Percentiles rank a stretch among this genome's conserved stretches.
Evolutionary conservation across 2,329 filamentous ascomycete genomes (phyloP).

Genomic region (Endocalyx cinctus): DNA sequence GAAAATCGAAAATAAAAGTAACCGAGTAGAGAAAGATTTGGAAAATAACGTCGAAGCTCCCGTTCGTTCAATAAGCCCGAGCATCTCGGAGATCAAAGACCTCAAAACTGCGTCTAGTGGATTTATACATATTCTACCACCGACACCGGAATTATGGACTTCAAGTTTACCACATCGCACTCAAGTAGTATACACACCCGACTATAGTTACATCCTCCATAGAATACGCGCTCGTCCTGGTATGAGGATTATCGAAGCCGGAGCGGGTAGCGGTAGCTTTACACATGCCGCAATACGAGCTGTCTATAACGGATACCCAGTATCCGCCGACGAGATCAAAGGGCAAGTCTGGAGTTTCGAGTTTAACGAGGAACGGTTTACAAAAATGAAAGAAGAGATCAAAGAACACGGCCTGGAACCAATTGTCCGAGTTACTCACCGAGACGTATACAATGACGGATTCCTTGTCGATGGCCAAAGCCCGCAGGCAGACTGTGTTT

Average conservation of each 20-base stretch:
- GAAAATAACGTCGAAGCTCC: slow-evolving; percentile 28
- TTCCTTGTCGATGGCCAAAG: slow-evolving; percentile 60
- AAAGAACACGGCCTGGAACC: slow-evolving; percentile 59
- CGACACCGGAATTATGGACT: slow-evolving; percentile 80
- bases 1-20: slow-evolving; percentile 41
- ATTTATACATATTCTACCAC: slow-evolving; percentile 73
- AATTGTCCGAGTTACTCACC: slow-evolving; percentile 68
- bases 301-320: slow-evolving; percentile 68
- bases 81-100: too few species aligned
- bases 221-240: slow-evolving; percentile 71
- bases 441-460: slow-evolving; percentile 73
- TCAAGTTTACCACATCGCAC: slow-evolving; percentile 74
- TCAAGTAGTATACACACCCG: slow-evolving; percentile 81
- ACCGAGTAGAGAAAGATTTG: slow-evolving; percentile 44
- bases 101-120: slow-evolving; percentile 56
- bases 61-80: slow-evolving; percentile 8
- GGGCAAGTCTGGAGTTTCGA: slow-evolving; percentile 81
- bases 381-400: slow-evolving; percentile 66
- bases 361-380: slow-evolving; percentile 68
- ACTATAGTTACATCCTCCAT: slow-evolving; percentile 81
- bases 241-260: slow-evolving; percentile 71
- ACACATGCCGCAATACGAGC: slow-evolving; percentile 74
- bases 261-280: slow-evolving; percentile 78
- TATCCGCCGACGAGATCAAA: slow-evolving; percentile 35
- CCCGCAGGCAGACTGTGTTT: slow-evolving; percentile 65